These are phyloP conservation scores for Xylaria palmicola DNA, from an alignment of 495 filamentous ascomycete species.

Conservation along the genomic window DNA sequence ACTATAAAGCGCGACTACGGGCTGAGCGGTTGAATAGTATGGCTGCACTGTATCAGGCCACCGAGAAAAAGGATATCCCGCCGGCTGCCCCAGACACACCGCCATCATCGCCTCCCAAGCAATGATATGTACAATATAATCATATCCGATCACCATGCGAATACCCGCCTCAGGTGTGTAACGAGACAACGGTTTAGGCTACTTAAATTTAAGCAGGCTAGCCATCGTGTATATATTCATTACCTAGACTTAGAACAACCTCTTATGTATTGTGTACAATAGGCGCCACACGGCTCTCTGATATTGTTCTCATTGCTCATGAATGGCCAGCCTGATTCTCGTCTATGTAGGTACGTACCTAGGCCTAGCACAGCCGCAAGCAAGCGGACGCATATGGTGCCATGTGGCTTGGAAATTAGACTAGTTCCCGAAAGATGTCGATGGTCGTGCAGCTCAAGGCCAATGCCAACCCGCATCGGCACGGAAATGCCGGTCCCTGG, in stretches of 20 bases:
- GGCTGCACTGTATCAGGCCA: slow-evolving; percentile 15
- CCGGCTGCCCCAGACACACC: not conserved
- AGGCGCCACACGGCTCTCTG: not conserved
- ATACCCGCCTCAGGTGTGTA: too few relatives aligned
- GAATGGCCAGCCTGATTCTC: too few relatives aligned
- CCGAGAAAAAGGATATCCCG: slow-evolving; percentile 16
- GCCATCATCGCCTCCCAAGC: not conserved
- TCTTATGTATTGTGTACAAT: not conserved
- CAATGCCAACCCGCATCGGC: not conserved
- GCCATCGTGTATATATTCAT: not conserved
- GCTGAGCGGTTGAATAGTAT: slow-evolving; percentile 25
- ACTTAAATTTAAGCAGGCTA: too few relatives aligned
- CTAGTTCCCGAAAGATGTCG: not conserved
- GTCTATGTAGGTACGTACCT: too few relatives aligned
- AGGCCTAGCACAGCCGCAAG: too few relatives aligned
- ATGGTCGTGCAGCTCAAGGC: not conserved
- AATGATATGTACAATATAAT: not conserved
- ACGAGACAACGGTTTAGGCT: too few relatives aligned
- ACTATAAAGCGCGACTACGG: slow-evolving; percentile 23
- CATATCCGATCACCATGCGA: not conserved
- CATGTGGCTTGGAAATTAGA: not conserved
- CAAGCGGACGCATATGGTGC: too few relatives aligned
- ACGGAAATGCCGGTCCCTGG: slow-evolving; percentile 5
- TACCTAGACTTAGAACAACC: not conserved
- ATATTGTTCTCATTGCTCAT: too few relatives aligned